phyloP scores from a whole-genome alignment of 2,329 filamentous ascomycete species.

The Colletotrichum tropicicola region DNA sequence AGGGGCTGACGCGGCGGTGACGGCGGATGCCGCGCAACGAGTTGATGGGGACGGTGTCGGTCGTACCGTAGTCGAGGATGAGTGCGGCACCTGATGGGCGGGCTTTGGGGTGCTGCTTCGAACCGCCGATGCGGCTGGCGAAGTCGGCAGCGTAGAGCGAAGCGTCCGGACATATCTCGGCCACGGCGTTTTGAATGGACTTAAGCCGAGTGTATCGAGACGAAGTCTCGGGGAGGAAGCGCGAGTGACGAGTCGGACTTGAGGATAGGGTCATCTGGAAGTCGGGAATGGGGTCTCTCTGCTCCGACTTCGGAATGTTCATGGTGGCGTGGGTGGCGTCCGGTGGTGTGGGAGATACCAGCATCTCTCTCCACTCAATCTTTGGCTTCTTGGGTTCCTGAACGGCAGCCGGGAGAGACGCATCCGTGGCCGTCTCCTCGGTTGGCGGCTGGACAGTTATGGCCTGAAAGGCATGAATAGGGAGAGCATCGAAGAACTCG shows the following conservation, averaged over 20 bases:
- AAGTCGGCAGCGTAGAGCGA: slow-evolving; percentile 84
- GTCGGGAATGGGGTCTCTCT: slow-evolving; percentile 70
- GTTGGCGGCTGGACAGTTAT: slow-evolving; percentile 51
- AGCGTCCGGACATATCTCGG: slow-evolving; percentile 92
- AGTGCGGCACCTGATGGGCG: slow-evolving; percentile 83
- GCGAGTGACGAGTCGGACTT: slow-evolving; percentile 80
- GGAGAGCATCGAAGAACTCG: slow-evolving; percentile 98
- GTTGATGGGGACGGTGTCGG: slow-evolving; percentile 82
- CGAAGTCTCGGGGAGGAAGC: slow-evolving; percentile 85
- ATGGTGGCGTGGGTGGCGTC: slow-evolving; percentile 62
- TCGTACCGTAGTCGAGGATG: slow-evolving; percentile 94
- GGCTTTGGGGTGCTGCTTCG: slow-evolving; percentile 61
- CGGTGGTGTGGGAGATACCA: slow-evolving; percentile 75
- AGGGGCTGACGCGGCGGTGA: slow-evolving; percentile 81
- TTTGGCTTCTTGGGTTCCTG: slow-evolving; percentile 49
- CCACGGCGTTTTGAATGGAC: slow-evolving; percentile 71
- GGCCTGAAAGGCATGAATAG: slow-evolving; percentile 93
- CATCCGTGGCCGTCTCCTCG: background rate
- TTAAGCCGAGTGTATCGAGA: slow-evolving; percentile 81
- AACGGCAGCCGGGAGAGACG: slow-evolving; percentile 51
- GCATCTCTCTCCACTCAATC: slow-evolving; percentile 82
- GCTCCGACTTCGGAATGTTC: slow-evolving; percentile 60
- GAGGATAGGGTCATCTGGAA: slow-evolving; percentile 87
- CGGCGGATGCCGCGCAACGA: slow-evolving; percentile 87
- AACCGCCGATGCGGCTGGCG: slow-evolving; percentile 83